phyloP scores from a whole-genome alignment of 2,329 filamentous ascomycete genomes.

The Aspergillus pseudotamarii region DNA sequence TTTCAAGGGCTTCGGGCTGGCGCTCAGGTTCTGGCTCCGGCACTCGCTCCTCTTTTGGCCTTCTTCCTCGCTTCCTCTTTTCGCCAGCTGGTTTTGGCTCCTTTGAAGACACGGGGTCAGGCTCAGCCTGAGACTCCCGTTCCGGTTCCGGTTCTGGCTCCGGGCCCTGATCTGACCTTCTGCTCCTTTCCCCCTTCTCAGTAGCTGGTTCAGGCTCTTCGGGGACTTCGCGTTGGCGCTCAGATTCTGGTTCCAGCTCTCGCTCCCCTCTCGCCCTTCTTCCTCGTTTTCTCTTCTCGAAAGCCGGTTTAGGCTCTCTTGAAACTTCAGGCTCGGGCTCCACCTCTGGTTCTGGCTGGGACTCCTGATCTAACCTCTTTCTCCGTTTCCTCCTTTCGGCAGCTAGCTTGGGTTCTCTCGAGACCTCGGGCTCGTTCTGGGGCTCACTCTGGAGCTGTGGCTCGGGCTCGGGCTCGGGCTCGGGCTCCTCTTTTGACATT shows the following conservation, averaged over 20 bases:
- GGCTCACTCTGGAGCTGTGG: too few species aligned
- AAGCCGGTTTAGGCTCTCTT: neutral
- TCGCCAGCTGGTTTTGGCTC: neutral
- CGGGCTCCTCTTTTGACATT: neutral
- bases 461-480: neutral
- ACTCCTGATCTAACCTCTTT: neutral
- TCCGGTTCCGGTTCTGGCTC: constrained; percentile 1
- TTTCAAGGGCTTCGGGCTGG: neutral
- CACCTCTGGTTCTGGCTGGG: neutral
- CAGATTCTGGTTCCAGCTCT: neutral
- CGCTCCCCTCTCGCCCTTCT: neutral
- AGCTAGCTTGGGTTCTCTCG: neutral
- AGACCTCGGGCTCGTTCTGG: too few species aligned
- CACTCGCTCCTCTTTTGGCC: neutral
- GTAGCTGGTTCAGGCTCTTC: neutral
- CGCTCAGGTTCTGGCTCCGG: neutral
- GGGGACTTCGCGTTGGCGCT: neutral
- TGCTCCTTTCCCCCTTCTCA: constrained; percentile 1
- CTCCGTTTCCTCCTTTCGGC: neutral
- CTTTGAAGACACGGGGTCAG: neutral
- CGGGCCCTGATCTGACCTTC: neutral
- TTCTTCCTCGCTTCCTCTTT: neutral
- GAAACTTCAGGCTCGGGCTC: constrained; percentile 11
- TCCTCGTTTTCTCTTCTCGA: neutral
- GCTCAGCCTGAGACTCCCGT: neutral